A percentile compares a stretch with the other conserved stretches of the same genome.
Conservation (phyloP, 2,329 filamentous ascomycete genomes). For the Balansia obtecta region DNA sequence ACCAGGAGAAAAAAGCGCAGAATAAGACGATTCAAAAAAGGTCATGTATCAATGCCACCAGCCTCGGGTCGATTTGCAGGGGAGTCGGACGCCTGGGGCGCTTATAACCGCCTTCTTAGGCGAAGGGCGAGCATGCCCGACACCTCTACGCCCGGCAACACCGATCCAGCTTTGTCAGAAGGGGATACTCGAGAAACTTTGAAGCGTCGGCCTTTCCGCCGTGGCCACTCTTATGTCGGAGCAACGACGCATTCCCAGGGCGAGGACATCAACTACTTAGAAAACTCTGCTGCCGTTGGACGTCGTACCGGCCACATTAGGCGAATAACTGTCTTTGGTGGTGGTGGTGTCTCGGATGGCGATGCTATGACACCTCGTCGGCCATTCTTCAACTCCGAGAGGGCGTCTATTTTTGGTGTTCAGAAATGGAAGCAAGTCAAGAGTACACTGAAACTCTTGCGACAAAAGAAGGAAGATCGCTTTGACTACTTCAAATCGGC, state of each 20-base stretch:
- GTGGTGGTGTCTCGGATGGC: conserved; percentile 51
- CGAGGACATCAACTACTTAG: conserved; percentile 39
- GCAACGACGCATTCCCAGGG: conserved; percentile 31
- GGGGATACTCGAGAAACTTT: conserved; percentile 57
- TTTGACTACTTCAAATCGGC: conserved; percentile 93
- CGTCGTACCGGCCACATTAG: conserved; percentile 51
- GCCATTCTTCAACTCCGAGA: conserved; percentile 49
- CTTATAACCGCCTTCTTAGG: conserved; percentile 38
- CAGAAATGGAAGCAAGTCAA: conserved; percentile 92
- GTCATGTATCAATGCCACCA: conserved; percentile 51
- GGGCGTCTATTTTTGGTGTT: conserved; percentile 60
- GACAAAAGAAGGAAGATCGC: conserved; percentile 73
- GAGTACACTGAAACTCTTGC: conserved; percentile 67
- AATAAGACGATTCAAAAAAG: conserved; percentile 41
- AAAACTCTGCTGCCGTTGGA: conserved; percentile 32
- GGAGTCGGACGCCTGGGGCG: conserved; percentile 28
- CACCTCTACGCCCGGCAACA: conserved; percentile 28
- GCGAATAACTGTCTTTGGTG: conserved; percentile 52
- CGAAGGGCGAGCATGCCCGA: conserved; percentile 57
- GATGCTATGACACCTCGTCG: conserved; percentile 44
- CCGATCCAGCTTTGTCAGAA: conserved; percentile 58
- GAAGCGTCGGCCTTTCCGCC: conserved; percentile 36
- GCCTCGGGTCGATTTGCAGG: conserved; percentile 40
- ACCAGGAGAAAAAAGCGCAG: conserved; percentile 48
- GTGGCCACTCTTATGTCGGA: conserved; percentile 46